phyloP scores from a whole-genome alignment of 1,284 basidiomycete species.

The Pseudozyma sp. region DNA sequence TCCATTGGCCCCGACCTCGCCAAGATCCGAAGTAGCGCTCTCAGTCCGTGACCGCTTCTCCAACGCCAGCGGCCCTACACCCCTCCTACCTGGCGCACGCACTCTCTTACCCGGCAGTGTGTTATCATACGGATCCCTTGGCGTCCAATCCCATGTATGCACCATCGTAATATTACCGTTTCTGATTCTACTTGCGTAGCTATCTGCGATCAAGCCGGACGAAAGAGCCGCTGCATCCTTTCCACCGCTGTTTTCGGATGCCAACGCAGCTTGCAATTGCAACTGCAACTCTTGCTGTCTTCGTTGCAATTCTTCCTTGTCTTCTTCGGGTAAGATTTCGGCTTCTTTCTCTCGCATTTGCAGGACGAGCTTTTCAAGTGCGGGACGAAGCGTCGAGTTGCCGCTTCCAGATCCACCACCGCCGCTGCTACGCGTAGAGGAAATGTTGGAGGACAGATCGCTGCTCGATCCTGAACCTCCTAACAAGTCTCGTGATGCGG shows the following conservation, averaged over 20 bases:
- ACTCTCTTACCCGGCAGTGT: conserved; percentile 44
- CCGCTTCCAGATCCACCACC: conserved; percentile 57
- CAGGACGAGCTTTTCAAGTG: conserved; percentile 51
- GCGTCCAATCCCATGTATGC: conserved; percentile 60
- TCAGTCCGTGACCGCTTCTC: conserved; percentile 36
- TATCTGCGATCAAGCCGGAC: conserved; percentile 45
- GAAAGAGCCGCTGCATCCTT: conserved; percentile 33
- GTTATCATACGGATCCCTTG: conserved; percentile 47
- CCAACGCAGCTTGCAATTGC: conserved; percentile 47
- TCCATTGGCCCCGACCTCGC: conserved; percentile 13
- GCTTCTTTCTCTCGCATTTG: conserved; percentile 50
- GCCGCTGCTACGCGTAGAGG: conserved; percentile 46
- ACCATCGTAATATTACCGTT: conserved; percentile 61
- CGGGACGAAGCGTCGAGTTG: conserved; percentile 54
- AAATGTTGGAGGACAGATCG: conserved; percentile 53
- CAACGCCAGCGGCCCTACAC: conserved; percentile 32
- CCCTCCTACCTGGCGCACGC: conserved; percentile 19
- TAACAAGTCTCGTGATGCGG: conserved; percentile 58
- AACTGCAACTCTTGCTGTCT: conserved; percentile 52
- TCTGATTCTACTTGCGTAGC: conserved; percentile 46
- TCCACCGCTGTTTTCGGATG: conserved; percentile 36
- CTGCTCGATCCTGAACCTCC: conserved; percentile 53
- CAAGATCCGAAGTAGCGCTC: conserved; percentile 16
- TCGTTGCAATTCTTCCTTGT: conserved; percentile 48
- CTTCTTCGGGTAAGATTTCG: conserved; percentile 37